Evolutionary conservation across 208 protist genomes (phyloP).

Genomic region (Tritrichomonas foetus): DNA sequence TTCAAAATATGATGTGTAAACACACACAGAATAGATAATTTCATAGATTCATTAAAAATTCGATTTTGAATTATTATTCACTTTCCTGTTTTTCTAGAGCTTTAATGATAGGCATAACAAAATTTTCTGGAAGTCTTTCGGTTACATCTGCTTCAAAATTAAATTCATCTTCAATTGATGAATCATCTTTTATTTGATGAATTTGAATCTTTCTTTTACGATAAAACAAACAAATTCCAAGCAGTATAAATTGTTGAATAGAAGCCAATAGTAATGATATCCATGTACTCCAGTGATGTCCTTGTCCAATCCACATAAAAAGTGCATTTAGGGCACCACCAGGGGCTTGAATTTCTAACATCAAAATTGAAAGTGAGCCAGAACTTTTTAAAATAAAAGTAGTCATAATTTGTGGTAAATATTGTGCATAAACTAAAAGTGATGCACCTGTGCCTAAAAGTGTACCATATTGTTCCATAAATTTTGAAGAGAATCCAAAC

Average conservation of each 20-base stretch:
- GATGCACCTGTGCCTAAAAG: background rate
- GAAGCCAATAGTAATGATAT: background rate
- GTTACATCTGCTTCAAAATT: too few relatives aligned
- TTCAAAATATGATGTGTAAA: too few relatives aligned
- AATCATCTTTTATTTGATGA: too few relatives aligned
- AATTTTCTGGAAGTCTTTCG: too few relatives aligned
- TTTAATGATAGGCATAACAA: too few relatives aligned
- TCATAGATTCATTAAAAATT: too few relatives aligned
- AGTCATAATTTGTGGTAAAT: background rate
- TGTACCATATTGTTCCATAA: background rate
- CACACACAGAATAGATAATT: too few relatives aligned
- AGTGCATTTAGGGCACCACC: background rate
- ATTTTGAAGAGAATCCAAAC: background rate
- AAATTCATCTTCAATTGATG: too few relatives aligned
- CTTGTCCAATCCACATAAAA: background rate
- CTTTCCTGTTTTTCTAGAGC: too few relatives aligned
- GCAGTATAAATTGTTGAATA: background rate
- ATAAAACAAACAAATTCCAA: background rate
- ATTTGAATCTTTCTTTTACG: too few relatives aligned
- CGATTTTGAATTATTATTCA: too few relatives aligned
- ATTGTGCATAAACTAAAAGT: background rate
- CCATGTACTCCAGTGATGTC: background rate
- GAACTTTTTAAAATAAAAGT: background rate
- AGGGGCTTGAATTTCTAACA: background rate
- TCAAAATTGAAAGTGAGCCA: background rate